Percentiles rank a stretch among this genome's conserved stretches.
These are phyloP conservation scores for Cubamyces sp. DNA, from an alignment of 768 basidiomycete genomes.

Conservation along the genomic window DNA sequence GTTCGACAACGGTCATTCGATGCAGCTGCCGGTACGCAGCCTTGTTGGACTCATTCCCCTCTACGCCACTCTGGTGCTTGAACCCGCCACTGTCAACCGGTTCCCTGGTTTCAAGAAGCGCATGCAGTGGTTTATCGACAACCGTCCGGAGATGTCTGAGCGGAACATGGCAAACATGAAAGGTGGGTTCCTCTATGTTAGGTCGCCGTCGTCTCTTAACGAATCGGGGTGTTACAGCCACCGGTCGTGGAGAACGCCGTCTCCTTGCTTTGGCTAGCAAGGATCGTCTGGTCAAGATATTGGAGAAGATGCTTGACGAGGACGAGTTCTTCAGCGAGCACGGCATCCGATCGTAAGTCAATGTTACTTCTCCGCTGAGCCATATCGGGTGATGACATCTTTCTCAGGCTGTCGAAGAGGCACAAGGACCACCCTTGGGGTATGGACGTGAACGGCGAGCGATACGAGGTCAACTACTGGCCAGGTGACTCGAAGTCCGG, in stretches of 20 bases:
- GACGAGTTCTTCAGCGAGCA: slow-evolving; percentile 95
- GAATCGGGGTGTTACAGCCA: slow-evolving; percentile 29
- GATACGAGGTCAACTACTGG: slow-evolving; percentile 95
- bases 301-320: slow-evolving; percentile 98
- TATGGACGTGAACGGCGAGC: slow-evolving; percentile 90
- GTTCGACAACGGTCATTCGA: slow-evolving; percentile 77
- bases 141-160: slow-evolving; percentile 83
- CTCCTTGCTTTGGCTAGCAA: slow-evolving; percentile 90
- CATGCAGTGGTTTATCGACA: slow-evolving; percentile 98
- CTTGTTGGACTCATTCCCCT: slow-evolving; percentile 98
- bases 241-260: slow-evolving; percentile 83
- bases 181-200: slow-evolving; percentile 45
- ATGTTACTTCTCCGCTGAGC: not conserved
- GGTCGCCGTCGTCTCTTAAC: not conserved
- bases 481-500: slow-evolving; percentile 96
- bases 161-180: slow-evolving; percentile 98
- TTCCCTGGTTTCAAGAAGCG: slow-evolving; percentile 99
- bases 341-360: slow-evolving; percentile 89
- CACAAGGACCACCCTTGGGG: slow-evolving; percentile 95
- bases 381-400: not conserved
- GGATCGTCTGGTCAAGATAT: slow-evolving; percentile 83
- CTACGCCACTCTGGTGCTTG: slow-evolving; percentile 92
- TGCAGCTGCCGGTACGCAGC: slow-evolving; percentile 92
- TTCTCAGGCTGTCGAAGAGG: slow-evolving; percentile 74
- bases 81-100: slow-evolving; percentile 84